Percentiles rank a stretch among this genome's conserved stretches.
phyloP scores from a whole-genome alignment of 208 protist species.

The Hexamita inflata region DNA sequence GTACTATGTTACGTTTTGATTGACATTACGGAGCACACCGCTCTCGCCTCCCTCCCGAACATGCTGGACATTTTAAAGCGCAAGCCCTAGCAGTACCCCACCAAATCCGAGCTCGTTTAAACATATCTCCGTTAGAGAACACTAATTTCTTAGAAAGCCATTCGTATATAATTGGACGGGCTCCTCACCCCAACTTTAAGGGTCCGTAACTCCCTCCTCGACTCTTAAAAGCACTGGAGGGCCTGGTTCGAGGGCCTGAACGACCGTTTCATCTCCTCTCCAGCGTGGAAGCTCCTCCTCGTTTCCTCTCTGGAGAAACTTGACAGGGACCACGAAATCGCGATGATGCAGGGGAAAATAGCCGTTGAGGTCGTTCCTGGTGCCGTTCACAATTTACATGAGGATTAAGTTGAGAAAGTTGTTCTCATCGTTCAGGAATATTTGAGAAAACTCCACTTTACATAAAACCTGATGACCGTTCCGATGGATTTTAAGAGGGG shows the following conservation, averaged over 20 bases:
- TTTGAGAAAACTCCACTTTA: not conserved
- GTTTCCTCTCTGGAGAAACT: constrained; percentile 2
- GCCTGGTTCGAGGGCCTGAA: constrained; percentile 12
- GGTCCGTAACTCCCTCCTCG: not conserved
- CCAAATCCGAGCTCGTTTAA: not conserved
- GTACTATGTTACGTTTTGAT: not conserved
- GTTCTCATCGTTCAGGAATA: not conserved
- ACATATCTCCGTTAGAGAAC: not conserved
- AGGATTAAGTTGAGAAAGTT: not conserved
- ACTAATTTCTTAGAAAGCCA: not conserved
- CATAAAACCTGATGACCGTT: not conserved
- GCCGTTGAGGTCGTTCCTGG: not conserved
- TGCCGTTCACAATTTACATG: constrained; percentile 12
- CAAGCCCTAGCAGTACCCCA: not conserved
- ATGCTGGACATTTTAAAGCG: not conserved
- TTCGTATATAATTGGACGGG: not conserved
- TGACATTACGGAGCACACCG: not conserved
- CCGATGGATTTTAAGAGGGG: constrained; percentile 2
- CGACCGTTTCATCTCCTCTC: not conserved
- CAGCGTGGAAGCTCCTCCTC: not conserved
- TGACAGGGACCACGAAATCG: constrained; percentile 13
- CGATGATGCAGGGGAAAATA: not conserved
- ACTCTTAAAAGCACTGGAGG: not conserved
- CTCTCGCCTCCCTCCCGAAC: constrained; percentile 1
- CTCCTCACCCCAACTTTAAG: not conserved